Base-by-base conservation (phyloP, 306 rosid genomes). In the Cucumis melo region DNA sequence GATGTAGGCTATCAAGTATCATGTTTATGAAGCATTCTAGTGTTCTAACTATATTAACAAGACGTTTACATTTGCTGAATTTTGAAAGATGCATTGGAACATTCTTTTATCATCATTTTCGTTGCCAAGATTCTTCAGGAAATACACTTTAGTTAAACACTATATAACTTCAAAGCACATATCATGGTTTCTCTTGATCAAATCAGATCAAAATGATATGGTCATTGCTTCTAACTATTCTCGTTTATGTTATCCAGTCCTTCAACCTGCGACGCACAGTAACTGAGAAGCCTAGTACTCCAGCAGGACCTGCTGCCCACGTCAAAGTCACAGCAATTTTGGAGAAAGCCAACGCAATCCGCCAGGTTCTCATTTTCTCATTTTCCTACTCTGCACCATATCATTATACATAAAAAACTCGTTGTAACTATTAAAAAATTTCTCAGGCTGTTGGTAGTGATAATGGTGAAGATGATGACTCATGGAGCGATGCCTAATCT, bases 261-360 rank as follows among this genome's bases (percentile, higher is more conserved):
- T 88, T 94, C 88, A 94, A 86, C 87, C 89, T 94, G 68, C 82
- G 96, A 84, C 96, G 83, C 29, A 90, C 93, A n/a, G 75, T 80
- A 67, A 44, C 87, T n/a, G 84, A 82, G 51, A 94, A 90, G 82
- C 61, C 93, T 20, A 85, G 78, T 12, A 79, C 74, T 65, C 29
- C 84, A 36, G 68, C 83, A 3, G 87, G 78, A 79, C 85, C 91
- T 16, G 34, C 88, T n/a, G 78, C 96, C 24, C 91, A 84, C 13
- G 83, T 85, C 80, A 82, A 92, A 77, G 96, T 94, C 83, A 90
- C 93, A 3, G 99, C 97, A 82, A 94, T 94, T 80, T 80, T 94
- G 87, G 92, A 92, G 93, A 94, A 92, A 87, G 99, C 99, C 78
- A 90, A 82, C 46, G 96, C 99, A 60, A 94, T 94, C 68, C 96